A percentile compares a stretch with the other conserved stretches of the same genome.
phyloP scores from a whole-genome alignment of 225 moss, liverwort and hornwort genomes.

The Lunularia cruciata region DNA sequence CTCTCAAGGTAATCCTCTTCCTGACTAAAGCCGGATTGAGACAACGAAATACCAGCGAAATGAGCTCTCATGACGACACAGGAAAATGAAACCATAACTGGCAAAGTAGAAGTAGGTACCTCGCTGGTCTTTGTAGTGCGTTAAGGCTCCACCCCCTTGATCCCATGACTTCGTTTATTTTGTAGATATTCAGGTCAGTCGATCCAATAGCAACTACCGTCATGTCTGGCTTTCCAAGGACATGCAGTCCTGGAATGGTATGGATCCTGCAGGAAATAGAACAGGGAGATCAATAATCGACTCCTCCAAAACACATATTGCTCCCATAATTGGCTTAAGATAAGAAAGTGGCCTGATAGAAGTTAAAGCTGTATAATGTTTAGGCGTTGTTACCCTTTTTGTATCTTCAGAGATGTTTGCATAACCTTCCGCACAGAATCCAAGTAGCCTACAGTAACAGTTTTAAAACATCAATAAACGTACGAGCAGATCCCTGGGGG shows the following conservation, averaged over 20 bases:
- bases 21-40: too few relatives aligned
- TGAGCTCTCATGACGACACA: not conserved
- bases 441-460: conserved; percentile 61
- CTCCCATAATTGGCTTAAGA: too few relatives aligned
- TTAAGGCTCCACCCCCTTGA: conserved; percentile 94
- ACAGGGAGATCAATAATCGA: not conserved
- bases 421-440: conserved; percentile 73
- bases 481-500: not conserved
- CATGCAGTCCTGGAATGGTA: conserved; percentile 67
- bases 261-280: conserved; percentile 56
- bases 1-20: too few relatives aligned
- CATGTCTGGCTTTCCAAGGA: conserved; percentile 91
- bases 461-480: not conserved
- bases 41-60: too few relatives aligned
- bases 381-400: conserved; percentile 62
- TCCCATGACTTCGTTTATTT: conserved; percentile 93
- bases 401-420: conserved; percentile 76
- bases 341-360: not conserved
- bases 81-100: not conserved
- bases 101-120: conserved; percentile 46
- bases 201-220: conserved; percentile 89
- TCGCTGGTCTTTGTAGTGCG: conserved; percentile 95
- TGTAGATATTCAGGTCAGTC: conserved; percentile 79
- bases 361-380: not conserved
- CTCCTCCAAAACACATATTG: not conserved